These are phyloP conservation scores for Bombardia bombarda DNA, from an alignment of 495 filamentous ascomycete genomes.

Conservation along the genomic window DNA sequence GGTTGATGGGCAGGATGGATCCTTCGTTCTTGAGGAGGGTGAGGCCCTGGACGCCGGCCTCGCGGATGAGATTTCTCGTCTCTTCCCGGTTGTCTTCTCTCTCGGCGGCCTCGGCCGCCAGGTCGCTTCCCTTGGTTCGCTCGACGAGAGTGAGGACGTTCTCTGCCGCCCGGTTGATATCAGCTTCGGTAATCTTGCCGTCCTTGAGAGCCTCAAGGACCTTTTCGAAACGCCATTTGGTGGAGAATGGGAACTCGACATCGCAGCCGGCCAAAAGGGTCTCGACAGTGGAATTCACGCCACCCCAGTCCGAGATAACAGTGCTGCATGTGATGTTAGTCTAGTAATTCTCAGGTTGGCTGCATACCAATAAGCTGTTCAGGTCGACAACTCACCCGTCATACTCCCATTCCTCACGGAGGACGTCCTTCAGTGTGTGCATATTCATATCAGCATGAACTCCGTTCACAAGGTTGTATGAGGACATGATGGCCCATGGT, in stretches of 20 bases:
- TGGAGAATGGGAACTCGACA: slow-evolving; percentile 70
- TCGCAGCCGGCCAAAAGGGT: slow-evolving; percentile 69
- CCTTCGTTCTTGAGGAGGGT: slow-evolving; percentile 75
- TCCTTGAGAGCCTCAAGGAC: slow-evolving; percentile 53
- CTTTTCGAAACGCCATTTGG: slow-evolving; percentile 63
- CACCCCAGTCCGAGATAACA: slow-evolving; percentile 70
- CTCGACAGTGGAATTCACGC: slow-evolving; percentile 60
- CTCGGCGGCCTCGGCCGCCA: slow-evolving; percentile 53
- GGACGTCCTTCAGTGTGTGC: slow-evolving; percentile 60
- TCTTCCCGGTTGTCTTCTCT: slow-evolving; percentile 56
- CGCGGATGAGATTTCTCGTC: slow-evolving; percentile 59
- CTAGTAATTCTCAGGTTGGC: neutral
- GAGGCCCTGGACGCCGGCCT: slow-evolving; percentile 63
- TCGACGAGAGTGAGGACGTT: slow-evolving; percentile 65
- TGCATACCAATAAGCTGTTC: neutral
- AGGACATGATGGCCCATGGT: slow-evolving; percentile 73
- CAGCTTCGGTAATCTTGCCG: slow-evolving; percentile 44
- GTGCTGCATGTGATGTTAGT: slow-evolving; percentile 36
- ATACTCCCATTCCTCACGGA: slow-evolving; percentile 70
- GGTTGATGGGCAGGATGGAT: slow-evolving; percentile 56
- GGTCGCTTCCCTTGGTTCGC: slow-evolving; percentile 50
- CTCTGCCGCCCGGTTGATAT: slow-evolving; percentile 45
- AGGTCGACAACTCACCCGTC: slow-evolving; percentile 44
- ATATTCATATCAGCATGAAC: slow-evolving; percentile 68
- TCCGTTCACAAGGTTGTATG: slow-evolving; percentile 82